Conservation (phyloP, 1,139 yeast species). For the Blastobotrys serpentis region DNA sequence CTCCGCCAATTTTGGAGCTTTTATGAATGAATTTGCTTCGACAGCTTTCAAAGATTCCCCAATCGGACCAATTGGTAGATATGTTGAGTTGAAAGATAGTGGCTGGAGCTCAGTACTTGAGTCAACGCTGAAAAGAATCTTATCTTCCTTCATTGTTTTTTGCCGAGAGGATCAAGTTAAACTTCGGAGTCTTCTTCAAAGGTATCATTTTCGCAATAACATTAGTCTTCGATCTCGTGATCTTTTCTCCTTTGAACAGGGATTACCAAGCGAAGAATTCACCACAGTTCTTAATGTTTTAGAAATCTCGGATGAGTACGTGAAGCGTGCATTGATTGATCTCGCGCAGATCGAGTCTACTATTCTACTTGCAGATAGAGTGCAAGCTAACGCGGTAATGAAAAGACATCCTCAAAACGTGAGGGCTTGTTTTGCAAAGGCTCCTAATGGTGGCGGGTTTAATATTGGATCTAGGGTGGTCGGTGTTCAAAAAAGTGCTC, state of each 20-base stretch:
- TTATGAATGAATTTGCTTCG: constrained; percentile 6
- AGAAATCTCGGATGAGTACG: constrained; percentile 52
- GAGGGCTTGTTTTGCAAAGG: constrained; percentile 41
- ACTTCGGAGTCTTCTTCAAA: constrained; percentile 47
- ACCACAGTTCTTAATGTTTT: constrained; percentile 62
- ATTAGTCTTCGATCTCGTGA: constrained; percentile 60
- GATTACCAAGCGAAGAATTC: constrained; percentile 40
- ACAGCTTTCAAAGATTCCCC: constrained; percentile 49
- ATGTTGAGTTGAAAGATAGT: constrained; percentile 56
- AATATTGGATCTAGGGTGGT: constrained; percentile 6
- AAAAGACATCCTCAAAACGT: constrained; percentile 45
- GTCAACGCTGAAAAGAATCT: constrained; percentile 45
- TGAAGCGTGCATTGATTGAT: constrained; percentile 67
- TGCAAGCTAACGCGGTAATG: constrained; percentile 51
- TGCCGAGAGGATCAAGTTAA: constrained; percentile 58
- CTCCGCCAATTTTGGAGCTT: not conserved
- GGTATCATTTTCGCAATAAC: constrained; percentile 34
- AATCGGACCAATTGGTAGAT: constrained; percentile 81
- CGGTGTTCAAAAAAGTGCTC: constrained; percentile 43
- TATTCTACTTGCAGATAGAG: constrained; percentile 51
- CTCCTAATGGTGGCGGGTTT: constrained; percentile 3
- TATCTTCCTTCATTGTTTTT: constrained; percentile 67
- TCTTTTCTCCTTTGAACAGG: constrained; percentile 49
- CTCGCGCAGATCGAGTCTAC: constrained; percentile 57
- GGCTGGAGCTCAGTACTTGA: constrained; percentile 67